These are phyloP conservation scores for Neonectria sp. DNA, from an alignment of 2,329 filamentous ascomycete species.

Conservation along the genomic window DNA sequence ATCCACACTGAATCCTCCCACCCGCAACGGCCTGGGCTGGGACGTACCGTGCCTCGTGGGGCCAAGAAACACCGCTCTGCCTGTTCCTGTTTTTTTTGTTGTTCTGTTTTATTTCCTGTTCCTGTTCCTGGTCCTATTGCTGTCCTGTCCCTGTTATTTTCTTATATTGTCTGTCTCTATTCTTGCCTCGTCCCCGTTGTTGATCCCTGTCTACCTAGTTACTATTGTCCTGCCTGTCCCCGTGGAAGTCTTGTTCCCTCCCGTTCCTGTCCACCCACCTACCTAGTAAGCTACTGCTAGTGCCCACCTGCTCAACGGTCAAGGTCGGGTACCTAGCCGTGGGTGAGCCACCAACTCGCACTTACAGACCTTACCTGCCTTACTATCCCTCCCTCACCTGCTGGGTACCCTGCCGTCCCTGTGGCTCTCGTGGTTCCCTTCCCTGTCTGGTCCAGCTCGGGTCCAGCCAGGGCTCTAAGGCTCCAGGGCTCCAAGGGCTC, in stretches of 20 bases:
- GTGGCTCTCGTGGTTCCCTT: slow-evolving; percentile 16
- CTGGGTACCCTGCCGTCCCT: slow-evolving; percentile 35
- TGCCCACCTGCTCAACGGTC: neutral
- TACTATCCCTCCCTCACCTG: neutral
- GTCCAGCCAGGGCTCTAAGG: slow-evolving; percentile 2
- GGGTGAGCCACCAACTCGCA: slow-evolving; percentile 8
- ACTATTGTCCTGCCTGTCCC: neutral
- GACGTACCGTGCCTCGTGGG: slow-evolving; percentile 34
- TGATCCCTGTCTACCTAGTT: too few relatives aligned
- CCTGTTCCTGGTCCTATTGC: neutral
- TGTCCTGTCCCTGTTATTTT: neutral
- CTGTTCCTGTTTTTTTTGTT: neutral
- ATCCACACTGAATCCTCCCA: slow-evolving; percentile 33
- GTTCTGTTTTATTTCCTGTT: neutral
- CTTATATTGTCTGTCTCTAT: neutral
- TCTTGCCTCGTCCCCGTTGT: neutral
- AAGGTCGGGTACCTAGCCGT: neutral
- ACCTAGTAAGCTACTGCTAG: slow-evolving; percentile 24
- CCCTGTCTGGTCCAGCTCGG: slow-evolving; percentile 1
- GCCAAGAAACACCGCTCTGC: slow-evolving; percentile 16
- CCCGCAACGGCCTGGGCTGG: slow-evolving; percentile 7
- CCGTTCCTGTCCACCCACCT: too few relatives aligned
- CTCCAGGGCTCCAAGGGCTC: slow-evolving; percentile 31
- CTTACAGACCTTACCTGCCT: slow-evolving; percentile 24
- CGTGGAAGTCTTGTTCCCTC: neutral